Evolutionary conservation across 1,139 yeast genomes (phyloP).

Genomic region (Ogataea hybrid): DNA sequence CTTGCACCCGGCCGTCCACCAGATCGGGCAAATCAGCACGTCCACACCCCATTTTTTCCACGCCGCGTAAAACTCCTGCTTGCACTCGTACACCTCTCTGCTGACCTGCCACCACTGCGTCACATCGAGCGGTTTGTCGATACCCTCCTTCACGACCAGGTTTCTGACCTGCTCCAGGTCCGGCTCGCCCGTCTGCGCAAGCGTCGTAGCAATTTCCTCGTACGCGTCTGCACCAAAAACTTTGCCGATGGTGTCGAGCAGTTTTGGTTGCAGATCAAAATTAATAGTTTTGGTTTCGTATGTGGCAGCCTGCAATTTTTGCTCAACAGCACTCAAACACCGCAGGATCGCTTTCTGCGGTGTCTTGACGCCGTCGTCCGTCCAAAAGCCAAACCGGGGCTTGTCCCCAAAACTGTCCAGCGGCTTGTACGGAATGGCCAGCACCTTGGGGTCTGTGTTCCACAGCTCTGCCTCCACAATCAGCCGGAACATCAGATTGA

Average conservation of each 20-base stretch:
- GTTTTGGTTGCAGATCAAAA: constrained; percentile 38
- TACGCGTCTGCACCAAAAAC: constrained; percentile 50
- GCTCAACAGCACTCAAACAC: constrained; percentile 36
- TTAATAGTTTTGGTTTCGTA: constrained; percentile 45
- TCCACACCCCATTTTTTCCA: constrained; percentile 37
- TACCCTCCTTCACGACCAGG: neutral
- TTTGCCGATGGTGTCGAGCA: constrained; percentile 21
- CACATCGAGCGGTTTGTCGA: constrained; percentile 6
- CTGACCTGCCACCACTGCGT: constrained; percentile 35
- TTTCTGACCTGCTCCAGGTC: constrained; percentile 2
- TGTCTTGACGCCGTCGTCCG: constrained; percentile 34
- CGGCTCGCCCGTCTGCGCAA: constrained; percentile 13
- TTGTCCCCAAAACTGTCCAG: constrained; percentile 26
- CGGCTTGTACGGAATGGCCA: constrained; percentile 48
- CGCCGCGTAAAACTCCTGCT: constrained; percentile 33
- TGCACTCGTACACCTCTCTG: constrained; percentile 31
- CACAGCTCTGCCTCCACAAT: constrained; percentile 56
- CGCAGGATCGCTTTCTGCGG: constrained; percentile 52
- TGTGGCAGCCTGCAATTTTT: constrained; percentile 33
- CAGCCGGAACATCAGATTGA: constrained; percentile 57
- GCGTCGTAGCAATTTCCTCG: constrained; percentile 32
- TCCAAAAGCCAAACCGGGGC: constrained; percentile 34
- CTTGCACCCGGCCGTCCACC: constrained; percentile 31
- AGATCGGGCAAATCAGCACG: constrained; percentile 37
- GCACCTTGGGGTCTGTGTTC: constrained; percentile 47